A percentile compares a stretch with the other conserved stretches of the same genome.
These are phyloP conservation scores for Candida coleopterorum DNA, from an alignment of 805 yeast species.

Conservation along the genomic window DNA sequence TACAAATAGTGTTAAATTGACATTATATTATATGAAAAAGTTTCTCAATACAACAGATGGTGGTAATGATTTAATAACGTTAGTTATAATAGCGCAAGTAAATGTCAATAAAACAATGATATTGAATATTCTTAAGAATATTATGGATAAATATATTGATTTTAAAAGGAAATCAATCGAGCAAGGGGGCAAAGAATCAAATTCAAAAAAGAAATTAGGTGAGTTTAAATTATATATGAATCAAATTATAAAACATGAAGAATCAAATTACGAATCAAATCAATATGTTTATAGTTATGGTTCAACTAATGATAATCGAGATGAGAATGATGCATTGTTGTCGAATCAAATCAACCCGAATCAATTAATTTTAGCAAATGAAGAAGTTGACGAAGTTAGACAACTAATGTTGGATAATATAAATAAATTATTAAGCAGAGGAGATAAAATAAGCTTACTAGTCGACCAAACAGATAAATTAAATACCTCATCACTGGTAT, in stretches of 20 bases:
- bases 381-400: conserved; percentile 61
- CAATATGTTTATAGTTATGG: conserved; percentile 31
- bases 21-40: conserved; percentile 48
- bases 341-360: conserved; percentile 26
- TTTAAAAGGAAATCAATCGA: conserved; percentile 27
- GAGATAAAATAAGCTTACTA: conserved; percentile 66
- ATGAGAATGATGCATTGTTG: conserved; percentile 11
- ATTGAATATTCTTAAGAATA: conserved; percentile 43
- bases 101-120: conserved; percentile 43
- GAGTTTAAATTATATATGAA: conserved; percentile 55
- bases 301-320: conserved; percentile 12
- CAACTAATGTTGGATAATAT: conserved; percentile 69
- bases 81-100: conserved; percentile 44
- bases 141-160: conserved; percentile 46
- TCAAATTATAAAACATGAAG: conserved; percentile 53
- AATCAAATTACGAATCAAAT: conserved; percentile 38
- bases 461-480: conserved; percentile 78
- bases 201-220: conserved; percentile 26
- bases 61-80: conserved; percentile 47
- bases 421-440: conserved; percentile 67
- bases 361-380: conserved; percentile 38
- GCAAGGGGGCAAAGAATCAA: neutral
- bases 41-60: conserved; percentile 36
- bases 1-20: conserved; percentile 21
- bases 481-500: conserved; percentile 61